A percentile compares a stretch with the other conserved stretches of the same genome.
Evolutionary conservation across 2,329 filamentous ascomycete species (phyloP).

Genomic region (Paradendryphiella salina): DNA sequence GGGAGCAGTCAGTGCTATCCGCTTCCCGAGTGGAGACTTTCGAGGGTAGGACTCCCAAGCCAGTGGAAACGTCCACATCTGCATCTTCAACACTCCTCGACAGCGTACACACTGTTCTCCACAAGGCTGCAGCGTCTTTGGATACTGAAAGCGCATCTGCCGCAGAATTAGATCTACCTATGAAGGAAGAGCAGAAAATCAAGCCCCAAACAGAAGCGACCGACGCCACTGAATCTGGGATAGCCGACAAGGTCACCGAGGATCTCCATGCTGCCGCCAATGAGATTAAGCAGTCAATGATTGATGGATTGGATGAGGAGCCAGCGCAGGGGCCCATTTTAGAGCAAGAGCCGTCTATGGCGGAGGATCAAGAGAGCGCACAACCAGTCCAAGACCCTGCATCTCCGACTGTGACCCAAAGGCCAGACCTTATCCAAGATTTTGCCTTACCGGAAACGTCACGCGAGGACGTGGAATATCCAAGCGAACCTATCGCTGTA

Average conservation of each 20-base stretch:
- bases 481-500: neutral
- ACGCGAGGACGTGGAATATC: neutral
- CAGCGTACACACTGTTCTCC: conserved; percentile 8
- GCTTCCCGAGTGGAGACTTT: conserved; percentile 11
- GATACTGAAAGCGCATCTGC: conserved; percentile 6
- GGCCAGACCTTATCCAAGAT: conserved; percentile 1
- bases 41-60: conserved; percentile 24
- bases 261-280: neutral
- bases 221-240: conserved; percentile 2
- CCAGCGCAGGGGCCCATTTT: conserved; percentile 9
- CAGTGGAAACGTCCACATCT: conserved; percentile 22
- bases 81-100: conserved; percentile 19
- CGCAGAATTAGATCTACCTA: conserved; percentile 10
- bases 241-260: conserved; percentile 5
- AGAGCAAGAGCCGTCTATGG: conserved; percentile 1
- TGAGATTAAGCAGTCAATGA: neutral
- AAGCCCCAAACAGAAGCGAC: conserved; percentile 2
- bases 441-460: neutral
- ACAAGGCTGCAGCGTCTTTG: conserved; percentile 5
- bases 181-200: conserved; percentile 6
- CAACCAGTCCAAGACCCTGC: conserved; percentile 4
- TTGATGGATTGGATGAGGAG: conserved; percentile 10
- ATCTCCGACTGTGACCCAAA: neutral
- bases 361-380: conserved; percentile 1
- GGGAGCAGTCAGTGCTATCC: conserved; percentile 15